phyloP scores from a whole-genome alignment of 495 filamentous ascomycete genomes.

The Lindgomyces ingoldianus region DNA sequence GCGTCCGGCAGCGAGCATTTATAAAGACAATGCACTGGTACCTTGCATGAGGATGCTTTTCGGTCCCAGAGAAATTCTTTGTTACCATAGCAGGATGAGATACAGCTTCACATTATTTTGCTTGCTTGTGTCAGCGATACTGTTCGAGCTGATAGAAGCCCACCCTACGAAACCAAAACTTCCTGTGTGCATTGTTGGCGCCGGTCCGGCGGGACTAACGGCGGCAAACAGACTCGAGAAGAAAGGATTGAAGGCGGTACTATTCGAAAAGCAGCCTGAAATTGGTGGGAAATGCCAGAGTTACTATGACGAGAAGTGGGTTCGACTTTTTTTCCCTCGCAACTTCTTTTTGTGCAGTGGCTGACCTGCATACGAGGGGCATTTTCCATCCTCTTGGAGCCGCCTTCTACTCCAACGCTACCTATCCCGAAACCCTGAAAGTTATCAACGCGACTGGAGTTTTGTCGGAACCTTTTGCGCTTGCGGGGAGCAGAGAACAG shows the following conservation, averaged over 20 bases:
- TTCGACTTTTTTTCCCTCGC: constrained; percentile 10
- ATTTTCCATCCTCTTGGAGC: constrained; percentile 36
- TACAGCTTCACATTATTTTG: constrained; percentile 4
- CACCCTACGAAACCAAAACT: constrained; percentile 16
- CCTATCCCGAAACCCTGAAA: constrained; percentile 32
- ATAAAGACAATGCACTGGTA: constrained; percentile 9
- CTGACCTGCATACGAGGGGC: constrained; percentile 31
- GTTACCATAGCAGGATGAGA: constrained; percentile 12
- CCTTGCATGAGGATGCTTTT: constrained; percentile 1
- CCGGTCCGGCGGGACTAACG: constrained; percentile 32
- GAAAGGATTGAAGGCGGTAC: constrained; percentile 31
- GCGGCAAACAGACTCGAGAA: constrained; percentile 32
- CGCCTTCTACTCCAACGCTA: constrained; percentile 34
- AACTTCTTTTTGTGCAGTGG: neutral
- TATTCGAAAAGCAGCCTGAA: constrained; percentile 36
- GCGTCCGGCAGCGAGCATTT: neutral
- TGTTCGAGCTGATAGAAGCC: constrained; percentile 19
- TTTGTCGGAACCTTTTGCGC: constrained; percentile 14
- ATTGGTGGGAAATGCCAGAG: constrained; percentile 38
- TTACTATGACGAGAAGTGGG: constrained; percentile 36
- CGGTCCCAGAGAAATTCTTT: neutral
- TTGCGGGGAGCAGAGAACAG: constrained; percentile 19
- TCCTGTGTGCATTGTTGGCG: constrained; percentile 37
- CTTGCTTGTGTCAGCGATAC: constrained; percentile 5
- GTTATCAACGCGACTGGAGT: constrained; percentile 29